Base-by-base conservation (phyloP, 352 stramenopile genomes). In the Bremia lactucae region DNA sequence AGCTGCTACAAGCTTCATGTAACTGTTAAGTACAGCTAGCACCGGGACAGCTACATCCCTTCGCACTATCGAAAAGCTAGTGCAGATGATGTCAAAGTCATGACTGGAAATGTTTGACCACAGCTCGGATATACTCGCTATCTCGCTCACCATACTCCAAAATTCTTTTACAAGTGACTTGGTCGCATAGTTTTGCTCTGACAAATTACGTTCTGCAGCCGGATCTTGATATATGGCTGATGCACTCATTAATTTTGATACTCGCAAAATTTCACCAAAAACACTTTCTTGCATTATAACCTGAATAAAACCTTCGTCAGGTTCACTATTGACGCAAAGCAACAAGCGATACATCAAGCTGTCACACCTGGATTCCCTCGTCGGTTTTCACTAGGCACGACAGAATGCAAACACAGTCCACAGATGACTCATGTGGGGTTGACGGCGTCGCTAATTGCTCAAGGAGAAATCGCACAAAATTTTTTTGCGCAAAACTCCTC, bases 51-150 rank as follows among this genome's bases (percentile, higher is more conserved):
- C 65, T 0, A 51, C 65, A 6, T 38, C 36, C 6, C 70, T 63
- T 1, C 37, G 53, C 0, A 79, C 53, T 3, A 51, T 44, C 8
- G 66, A 55, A 35, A 86, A 87, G 16, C 65, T 65, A 1, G 58
- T 53, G 45, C 70, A 90, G 10, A 87, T 51, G 41, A 86, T 87
- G 20, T 70, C 70, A 33, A 86, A 76, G 46, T 84, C 65, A 31
- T 78, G 67, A 21, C 42, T 66, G 18, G 56, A 43, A 16, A 87
- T 62, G 8, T 52, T 49, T 1, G 21, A 22, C 77, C 77, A 90
- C 43, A 85, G 65, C 9, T 46, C 43, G 0, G 50, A 15, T 0
- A 42, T 53, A 3, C 42, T 60, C 6, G 73, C 62, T 19, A 87
- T 41, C 5, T 39, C 36, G 11, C 55, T 54, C 3, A 87, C 16